Base-by-base conservation (phyloP, 116 monocot species). In the Cymodocea nodosa region DNA sequence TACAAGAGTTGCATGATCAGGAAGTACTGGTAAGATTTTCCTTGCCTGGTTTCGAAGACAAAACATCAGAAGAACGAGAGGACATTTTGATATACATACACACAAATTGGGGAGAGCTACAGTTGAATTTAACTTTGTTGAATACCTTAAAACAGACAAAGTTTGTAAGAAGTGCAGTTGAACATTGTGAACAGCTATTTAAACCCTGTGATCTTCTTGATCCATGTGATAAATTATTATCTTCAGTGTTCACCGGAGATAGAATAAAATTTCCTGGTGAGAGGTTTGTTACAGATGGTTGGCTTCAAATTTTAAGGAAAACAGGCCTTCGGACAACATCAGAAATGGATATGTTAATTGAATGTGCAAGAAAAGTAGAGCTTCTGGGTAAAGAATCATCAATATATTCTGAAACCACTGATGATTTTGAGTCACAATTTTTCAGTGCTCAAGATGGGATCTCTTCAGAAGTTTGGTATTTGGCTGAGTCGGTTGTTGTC, bases 151-250 rank as follows among this genome's bases (percentile, higher is more conserved):
- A 78, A 58, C 86, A 83, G 62, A 89, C 89, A 19, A 84, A 81
- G 15, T 99, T 89, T 81, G 79, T 92, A 19, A 62, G 60, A 34
- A 87, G 77, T 83, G 86, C 92, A 76, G 80, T 74, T 76, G 89
- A 92, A 73, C 49, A 67, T 64, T 77, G 75, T 58, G 35, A 70
- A 12, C 66, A 86, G 57, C 51, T 84, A 57, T 87, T 89, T 73
- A 99, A 82, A 70, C 99, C 99, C n/a, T 74, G 55, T 60, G 92
- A 99, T 54, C 76, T 99, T 37, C 74, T 99, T 71, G 92, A 99
- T 80, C 99, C 92, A 74, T 74, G 57, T 76, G 99, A 99, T 77
- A 57, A 86, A 57, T 71, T 99, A 63, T 57, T 99, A 50, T 73
- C 83, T 71, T 99, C 91, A 48, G 76, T 99, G 19, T 99, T 99